Conservation (phyloP, 768 basidiomycete species). For the Sporobolomyces pararoseus region DNA sequence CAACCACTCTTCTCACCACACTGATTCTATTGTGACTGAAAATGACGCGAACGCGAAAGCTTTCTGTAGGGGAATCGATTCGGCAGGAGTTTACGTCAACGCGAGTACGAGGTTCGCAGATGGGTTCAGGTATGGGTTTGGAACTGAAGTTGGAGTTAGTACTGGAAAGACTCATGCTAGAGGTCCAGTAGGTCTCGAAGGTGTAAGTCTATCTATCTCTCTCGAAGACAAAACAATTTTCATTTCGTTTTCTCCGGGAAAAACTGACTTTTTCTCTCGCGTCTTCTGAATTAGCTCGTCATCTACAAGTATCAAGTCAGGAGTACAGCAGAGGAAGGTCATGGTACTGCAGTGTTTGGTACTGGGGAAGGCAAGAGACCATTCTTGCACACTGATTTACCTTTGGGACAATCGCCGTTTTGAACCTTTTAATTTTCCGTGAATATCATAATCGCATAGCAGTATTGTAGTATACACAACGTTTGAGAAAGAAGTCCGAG, state of each 20-base stretch:
- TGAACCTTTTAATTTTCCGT: too few relatives aligned
- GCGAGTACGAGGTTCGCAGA: constrained; percentile 95
- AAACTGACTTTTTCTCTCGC: too few relatives aligned
- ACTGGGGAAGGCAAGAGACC: constrained; percentile 63
- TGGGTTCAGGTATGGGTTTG: constrained; percentile 93
- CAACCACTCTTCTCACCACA: constrained; percentile 87
- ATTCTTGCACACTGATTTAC: constrained; percentile 51
- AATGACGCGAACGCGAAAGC: constrained; percentile 57
- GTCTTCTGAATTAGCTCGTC: too few relatives aligned
- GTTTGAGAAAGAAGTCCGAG: too few relatives aligned
- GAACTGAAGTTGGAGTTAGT: constrained; percentile 95
- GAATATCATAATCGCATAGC: not conserved
- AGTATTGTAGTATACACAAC: too few relatives aligned
- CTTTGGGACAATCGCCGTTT: constrained; percentile 36
- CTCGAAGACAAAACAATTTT: too few relatives aligned
- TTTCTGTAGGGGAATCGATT: constrained; percentile 85
- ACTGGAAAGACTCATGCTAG: constrained; percentile 95
- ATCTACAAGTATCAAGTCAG: constrained; percentile 94
- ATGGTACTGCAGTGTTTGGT: constrained; percentile 83
- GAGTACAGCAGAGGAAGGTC: constrained; percentile 69
- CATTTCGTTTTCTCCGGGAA: too few relatives aligned
- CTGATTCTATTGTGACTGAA: constrained; percentile 88
- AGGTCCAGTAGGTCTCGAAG: constrained; percentile 79
- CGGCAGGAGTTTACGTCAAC: constrained; percentile 87
- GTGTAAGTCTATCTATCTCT: constrained; percentile 36